Evolutionary conservation across 495 filamentous ascomycete genomes (phyloP).

Genomic region (Penicillium simplicissimum): DNA sequence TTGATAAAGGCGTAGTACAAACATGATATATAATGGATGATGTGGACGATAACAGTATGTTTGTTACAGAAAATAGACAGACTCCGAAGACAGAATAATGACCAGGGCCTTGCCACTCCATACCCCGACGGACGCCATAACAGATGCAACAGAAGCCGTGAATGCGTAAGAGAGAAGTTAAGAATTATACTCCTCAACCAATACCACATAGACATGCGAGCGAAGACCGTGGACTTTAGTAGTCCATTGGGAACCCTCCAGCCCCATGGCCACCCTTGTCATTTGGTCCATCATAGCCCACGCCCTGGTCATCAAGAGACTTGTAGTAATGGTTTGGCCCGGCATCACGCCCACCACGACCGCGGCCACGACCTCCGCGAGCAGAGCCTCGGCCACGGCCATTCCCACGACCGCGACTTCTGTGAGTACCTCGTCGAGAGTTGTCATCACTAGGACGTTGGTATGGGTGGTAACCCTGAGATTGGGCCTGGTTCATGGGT

Average conservation of each 20-base stretch:
- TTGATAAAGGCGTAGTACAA: too few species aligned
- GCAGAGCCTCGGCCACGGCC: conserved; percentile 46
- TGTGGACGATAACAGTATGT: not conserved
- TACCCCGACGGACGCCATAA: not conserved
- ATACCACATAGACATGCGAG: not conserved
- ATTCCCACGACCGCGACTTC: conserved; percentile 49
- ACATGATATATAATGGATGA: too few species aligned
- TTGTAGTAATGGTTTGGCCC: conserved; percentile 39
- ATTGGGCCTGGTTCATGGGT: conserved; percentile 12
- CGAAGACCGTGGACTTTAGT: conserved; percentile 23
- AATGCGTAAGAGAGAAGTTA: not conserved
- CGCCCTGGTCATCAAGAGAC: conserved; percentile 42
- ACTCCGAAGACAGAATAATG: not conserved
- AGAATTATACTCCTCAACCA: not conserved
- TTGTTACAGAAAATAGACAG: not conserved
- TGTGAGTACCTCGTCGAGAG: conserved; percentile 43
- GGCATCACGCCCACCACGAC: conserved; percentile 35
- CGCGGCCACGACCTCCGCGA: conserved; percentile 45
- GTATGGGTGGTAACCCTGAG: conserved; percentile 24
- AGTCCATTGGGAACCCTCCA: conserved; percentile 43
- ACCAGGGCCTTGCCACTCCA: not conserved
- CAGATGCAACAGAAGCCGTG: not conserved
- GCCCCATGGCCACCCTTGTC: conserved; percentile 27
- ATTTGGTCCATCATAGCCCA: conserved; percentile 36
- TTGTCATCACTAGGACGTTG: conserved; percentile 32